Base-by-base conservation (phyloP, 495 filamentous ascomycete genomes). In the Annulohypoxylon maeteangense region DNA sequence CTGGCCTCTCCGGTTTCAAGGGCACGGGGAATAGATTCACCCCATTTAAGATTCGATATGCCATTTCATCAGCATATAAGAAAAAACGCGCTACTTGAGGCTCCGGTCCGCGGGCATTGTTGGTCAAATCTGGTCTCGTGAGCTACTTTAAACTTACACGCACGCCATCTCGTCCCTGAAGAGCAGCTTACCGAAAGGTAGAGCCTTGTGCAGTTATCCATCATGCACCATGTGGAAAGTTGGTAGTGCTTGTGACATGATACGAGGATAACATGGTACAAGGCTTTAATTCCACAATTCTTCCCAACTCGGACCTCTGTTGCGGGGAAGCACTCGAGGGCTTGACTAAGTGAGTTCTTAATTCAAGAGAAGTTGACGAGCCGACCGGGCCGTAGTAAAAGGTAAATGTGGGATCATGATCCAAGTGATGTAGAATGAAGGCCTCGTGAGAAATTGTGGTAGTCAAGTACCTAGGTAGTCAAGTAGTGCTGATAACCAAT, bases 341-440 rank as follows among this genome's bases (percentile, higher is more conserved):
- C 18, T 51, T 55, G 27, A 27, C 16, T 57, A 54, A 54, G 8
- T 47, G n/a, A 61, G 59, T 61, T 65, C 16, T 44, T 34, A 51
- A 48, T 16, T 40, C 47, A 32, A 57, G 22, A 63, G n/a, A n/a
- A 44, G 23, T 7, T 7, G 18, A 22, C 11, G 14, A 51, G 29
- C 31, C 31, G 25, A 16, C 40, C 65, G 70, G 60, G 1, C 59
- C 29, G 36, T 57, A 40, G 18, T 12, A 3, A 56, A 68, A 72
- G 70, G 51, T 57, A 65, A 65, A 68, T 68, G 65, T 72, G 70
- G 31, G 18, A 55, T 45, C 34, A 59, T 53, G n/a, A 29, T n/a
- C 45, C 18, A 45, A 20, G 45, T 8, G 20, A 16, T 18, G n/a
- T 29, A 40, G 7, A n/a, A 10, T 27, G 20, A 40, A 59, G 51